Percentiles rank a stretch among this genome's conserved stretches.
phyloP scores from a whole-genome alignment of 352 stramenopile species.

The Globisporangium rhizosaccharum region DNA sequence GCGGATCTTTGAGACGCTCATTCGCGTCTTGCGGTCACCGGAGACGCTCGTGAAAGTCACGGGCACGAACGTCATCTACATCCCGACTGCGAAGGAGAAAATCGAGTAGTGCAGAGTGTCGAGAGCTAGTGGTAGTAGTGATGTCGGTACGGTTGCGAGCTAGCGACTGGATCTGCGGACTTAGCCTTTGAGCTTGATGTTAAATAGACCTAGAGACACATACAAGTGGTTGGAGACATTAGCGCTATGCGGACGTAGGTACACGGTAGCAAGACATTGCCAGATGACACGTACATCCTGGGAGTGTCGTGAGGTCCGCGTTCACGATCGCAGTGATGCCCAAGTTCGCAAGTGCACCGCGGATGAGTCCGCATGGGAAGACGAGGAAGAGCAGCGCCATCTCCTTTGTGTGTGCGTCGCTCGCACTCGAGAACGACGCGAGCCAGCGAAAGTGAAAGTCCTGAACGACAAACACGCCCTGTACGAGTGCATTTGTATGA shows the following conservation, averaged over 20 bases:
- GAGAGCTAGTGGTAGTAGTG: not conserved
- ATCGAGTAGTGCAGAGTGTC: slow-evolving; percentile 38
- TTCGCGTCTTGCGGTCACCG: slow-evolving; percentile 77
- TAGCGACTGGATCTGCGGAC: not conserved
- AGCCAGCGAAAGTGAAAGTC: slow-evolving; percentile 95
- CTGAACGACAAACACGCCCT: slow-evolving; percentile 93
- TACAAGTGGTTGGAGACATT: not conserved
- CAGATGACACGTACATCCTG: slow-evolving; percentile 74
- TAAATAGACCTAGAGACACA: slow-evolving; percentile 79
- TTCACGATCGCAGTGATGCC: slow-evolving; percentile 94
- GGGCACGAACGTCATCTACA: slow-evolving; percentile 82
- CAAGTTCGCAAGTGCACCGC: slow-evolving; percentile 92
- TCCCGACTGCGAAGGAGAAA: slow-evolving; percentile 80
- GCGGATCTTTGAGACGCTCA: slow-evolving; percentile 83
- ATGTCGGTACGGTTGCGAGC: too few relatives aligned
- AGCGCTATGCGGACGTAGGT: not conserved
- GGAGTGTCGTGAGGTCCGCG: slow-evolving; percentile 89
- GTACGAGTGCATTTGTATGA: not conserved
- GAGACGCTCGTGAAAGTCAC: slow-evolving; percentile 85
- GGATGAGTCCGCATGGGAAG: slow-evolving; percentile 94
- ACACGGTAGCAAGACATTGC: not conserved
- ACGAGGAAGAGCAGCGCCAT: slow-evolving; percentile 92
- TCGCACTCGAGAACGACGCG: slow-evolving; percentile 67
- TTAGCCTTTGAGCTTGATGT: slow-evolving; percentile 87
- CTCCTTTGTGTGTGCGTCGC: slow-evolving; percentile 82